Percentiles rank a stretch among this genome's conserved stretches.
Conservation (phyloP, 345 rosid genomes). For the Murraya koenigii region DNA sequence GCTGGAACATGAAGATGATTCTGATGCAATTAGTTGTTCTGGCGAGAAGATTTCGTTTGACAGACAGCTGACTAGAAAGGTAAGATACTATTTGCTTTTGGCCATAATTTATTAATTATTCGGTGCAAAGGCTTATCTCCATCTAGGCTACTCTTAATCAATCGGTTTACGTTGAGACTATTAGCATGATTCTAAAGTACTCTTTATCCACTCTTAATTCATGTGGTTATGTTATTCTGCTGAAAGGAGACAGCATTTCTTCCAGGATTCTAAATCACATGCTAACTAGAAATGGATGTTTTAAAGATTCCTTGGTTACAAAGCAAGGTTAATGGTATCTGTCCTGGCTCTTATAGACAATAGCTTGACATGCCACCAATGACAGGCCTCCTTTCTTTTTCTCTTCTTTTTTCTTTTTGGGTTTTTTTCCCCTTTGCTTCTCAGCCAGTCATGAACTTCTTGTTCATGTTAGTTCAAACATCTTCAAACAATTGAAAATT, state of each 20-base stretch:
- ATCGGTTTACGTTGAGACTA: not conserved
- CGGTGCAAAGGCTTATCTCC: not conserved
- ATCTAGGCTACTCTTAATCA: not conserved
- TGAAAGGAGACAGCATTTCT: no score
- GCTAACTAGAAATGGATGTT: no score
- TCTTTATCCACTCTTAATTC: no score
- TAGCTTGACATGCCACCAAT: not conserved
- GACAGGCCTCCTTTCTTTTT: not conserved
- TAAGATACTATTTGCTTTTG: constrained; percentile 8
- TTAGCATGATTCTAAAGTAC: no score
- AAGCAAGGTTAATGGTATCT: not conserved
- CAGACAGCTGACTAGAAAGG: constrained; percentile 10
- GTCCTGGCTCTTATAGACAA: not conserved
- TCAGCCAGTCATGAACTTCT: no score
- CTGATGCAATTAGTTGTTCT: not conserved
- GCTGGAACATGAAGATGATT: not conserved
- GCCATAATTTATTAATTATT: not conserved
- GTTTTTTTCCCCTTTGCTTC: no score
- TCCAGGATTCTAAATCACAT: no score
- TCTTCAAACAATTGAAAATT: not conserved
- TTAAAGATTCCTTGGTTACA: no score
- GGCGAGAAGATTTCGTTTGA: not conserved
- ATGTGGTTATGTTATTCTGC: no score
- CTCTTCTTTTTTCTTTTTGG: no score
- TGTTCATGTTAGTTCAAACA: no score